A percentile compares a stretch with the other conserved stretches of the same genome.
These are phyloP conservation scores for Nemania abortiva DNA, from an alignment of 2,329 filamentous ascomycete genomes.

Conservation along the genomic window DNA sequence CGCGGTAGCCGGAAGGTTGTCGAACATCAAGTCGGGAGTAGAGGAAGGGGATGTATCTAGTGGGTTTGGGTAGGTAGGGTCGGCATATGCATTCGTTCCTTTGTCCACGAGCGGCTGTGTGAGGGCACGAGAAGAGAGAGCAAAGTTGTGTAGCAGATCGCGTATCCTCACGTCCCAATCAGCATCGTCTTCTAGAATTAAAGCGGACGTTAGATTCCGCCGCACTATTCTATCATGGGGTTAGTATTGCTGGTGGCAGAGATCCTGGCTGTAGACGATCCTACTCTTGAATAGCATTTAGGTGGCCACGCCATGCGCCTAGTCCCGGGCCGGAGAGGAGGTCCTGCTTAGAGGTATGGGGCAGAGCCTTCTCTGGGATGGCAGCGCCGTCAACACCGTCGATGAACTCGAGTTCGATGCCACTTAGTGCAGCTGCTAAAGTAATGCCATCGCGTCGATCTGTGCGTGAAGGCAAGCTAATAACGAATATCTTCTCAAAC, in stretches of 20 bases:
- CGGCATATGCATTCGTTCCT: conserved; percentile 35
- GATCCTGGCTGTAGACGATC: not conserved
- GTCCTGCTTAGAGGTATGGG: conserved; percentile 29
- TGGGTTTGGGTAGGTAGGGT: conserved; percentile 45
- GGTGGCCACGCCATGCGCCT: conserved; percentile 50
- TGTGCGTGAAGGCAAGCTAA: conserved; percentile 21
- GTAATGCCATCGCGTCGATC: conserved; percentile 44
- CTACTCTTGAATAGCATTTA: conserved; percentile 44
- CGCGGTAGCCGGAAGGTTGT: conserved; percentile 16
- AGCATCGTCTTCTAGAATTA: conserved; percentile 61
- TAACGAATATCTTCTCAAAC: conserved; percentile 29
- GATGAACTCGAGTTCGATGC: conserved; percentile 52
- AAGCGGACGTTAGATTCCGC: conserved; percentile 55
- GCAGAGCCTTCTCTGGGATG: conserved; percentile 44
- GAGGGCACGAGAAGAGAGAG: conserved; percentile 38
- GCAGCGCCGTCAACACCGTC: conserved; percentile 50
- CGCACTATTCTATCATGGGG: conserved; percentile 55
- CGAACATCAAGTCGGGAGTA: conserved; percentile 15
- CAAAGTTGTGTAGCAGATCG: conserved; percentile 54
- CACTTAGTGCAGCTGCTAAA: conserved; percentile 53
- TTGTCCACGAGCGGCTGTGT: conserved; percentile 35
- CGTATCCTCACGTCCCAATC: conserved; percentile 61
- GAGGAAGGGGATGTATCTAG: conserved; percentile 1
- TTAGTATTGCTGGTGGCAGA: not conserved
- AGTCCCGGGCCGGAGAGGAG: conserved; percentile 36